A percentile compares a stretch with the other conserved stretches of the same genome.
Conservation (phyloP, 768 basidiomycete species). For the Rubroboletus pulcherrimus region DNA sequence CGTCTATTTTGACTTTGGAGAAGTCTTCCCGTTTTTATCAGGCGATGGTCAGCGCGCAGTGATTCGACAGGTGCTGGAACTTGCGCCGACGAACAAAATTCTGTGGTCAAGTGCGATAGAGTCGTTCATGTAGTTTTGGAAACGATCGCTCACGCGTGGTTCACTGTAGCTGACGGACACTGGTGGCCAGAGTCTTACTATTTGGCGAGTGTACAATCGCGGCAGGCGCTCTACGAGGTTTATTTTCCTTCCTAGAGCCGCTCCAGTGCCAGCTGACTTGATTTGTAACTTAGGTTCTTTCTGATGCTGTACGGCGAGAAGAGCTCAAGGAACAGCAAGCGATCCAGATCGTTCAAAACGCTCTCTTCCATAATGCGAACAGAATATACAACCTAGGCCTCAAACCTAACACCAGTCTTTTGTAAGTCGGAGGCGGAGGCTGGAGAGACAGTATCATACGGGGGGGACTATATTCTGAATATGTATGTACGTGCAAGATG, state of each 20-base stretch:
- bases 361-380: conserved; percentile 68
- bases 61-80: conserved; percentile 62
- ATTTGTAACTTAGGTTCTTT: conserved; percentile 54
- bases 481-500: background rate
- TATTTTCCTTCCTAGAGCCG: conserved; percentile 1
- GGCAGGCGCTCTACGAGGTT: conserved; percentile 59
- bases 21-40: conserved; percentile 69
- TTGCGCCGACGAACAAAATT: conserved; percentile 74
- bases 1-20: conserved; percentile 78
- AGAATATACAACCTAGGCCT: conserved; percentile 57
- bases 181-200: conserved; percentile 79
- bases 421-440: background rate
- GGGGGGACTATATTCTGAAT: background rate
- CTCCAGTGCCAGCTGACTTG: conserved; percentile 49
- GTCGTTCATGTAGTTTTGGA: background rate
- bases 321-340: conserved; percentile 58
- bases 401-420: conserved; percentile 22
- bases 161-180: conserved; percentile 19
- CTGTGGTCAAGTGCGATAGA: conserved; percentile 68
- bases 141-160: background rate
- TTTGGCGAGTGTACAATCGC: conserved; percentile 60
- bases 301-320: conserved; percentile 41
- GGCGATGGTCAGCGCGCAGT: conserved; percentile 56
- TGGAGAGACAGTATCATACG: background rate
- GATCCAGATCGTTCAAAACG: conserved; percentile 47